These are phyloP conservation scores for Eleusine coracana DNA, from an alignment of 176 grass and related monocot species.

Conservation along the genomic window DNA sequence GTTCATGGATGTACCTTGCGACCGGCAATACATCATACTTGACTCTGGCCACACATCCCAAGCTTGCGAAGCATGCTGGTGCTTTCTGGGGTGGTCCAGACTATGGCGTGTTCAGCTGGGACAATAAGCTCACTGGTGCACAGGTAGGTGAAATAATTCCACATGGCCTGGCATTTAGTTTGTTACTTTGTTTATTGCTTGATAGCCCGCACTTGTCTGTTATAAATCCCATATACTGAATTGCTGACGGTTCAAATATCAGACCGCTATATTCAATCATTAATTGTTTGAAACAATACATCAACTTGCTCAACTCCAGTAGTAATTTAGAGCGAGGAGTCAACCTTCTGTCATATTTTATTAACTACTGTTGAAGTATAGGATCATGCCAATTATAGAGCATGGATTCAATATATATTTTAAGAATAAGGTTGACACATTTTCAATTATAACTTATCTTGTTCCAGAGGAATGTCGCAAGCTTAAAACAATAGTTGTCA, in stretches of 20 bases:
- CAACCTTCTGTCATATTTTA: constrained; percentile 32
- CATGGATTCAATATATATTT: constrained; percentile 22
- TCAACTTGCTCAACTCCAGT: constrained; percentile 28
- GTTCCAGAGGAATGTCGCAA: not conserved
- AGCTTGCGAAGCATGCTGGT: constrained; percentile 75
- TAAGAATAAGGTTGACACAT: constrained; percentile 16
- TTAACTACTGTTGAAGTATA: constrained; percentile 20
- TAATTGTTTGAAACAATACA: constrained; percentile 5
- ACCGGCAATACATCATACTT: constrained; percentile 89
- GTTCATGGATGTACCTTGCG: constrained; percentile 92
- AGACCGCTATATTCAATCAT: not conserved
- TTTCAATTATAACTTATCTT: not conserved
- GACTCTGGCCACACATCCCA: constrained; percentile 56
- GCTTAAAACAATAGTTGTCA: not conserved
- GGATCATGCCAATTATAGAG: constrained; percentile 12
- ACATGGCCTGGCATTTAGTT: constrained; percentile 25
- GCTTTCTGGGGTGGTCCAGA: constrained; percentile 71
- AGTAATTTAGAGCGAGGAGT: constrained; percentile 10
- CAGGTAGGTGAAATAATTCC: constrained; percentile 54
- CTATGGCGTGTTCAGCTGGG: constrained; percentile 96
- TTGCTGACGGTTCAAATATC: not conserved
- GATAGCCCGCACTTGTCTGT: constrained; percentile 4
- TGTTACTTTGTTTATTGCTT: constrained; percentile 33
- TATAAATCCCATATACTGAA: constrained; percentile 7
- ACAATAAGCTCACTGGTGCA: constrained; percentile 91